Conservation (phyloP, 2,329 filamentous ascomycete species). For the Furcasterigmium furcatum region DNA sequence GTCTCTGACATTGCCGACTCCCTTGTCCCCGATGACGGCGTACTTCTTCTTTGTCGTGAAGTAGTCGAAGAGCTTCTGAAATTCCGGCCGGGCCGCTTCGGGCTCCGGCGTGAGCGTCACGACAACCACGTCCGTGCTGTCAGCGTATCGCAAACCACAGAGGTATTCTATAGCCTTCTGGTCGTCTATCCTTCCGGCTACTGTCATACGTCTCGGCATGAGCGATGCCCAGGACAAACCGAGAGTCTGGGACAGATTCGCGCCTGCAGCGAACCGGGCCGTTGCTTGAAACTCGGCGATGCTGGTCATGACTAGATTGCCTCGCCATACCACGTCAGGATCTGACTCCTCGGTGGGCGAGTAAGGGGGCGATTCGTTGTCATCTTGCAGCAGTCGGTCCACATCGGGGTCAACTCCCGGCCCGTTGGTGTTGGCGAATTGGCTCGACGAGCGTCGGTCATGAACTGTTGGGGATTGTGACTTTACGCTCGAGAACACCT, state of each 20-base stretch:
- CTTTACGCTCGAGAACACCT: conserved; percentile 79
- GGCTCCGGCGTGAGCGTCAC: conserved; percentile 67
- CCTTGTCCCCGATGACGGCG: conserved; percentile 79
- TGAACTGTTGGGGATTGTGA: conserved; percentile 55
- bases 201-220: conserved; percentile 65
- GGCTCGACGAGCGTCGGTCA: conserved; percentile 45
- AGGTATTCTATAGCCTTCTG: conserved; percentile 87
- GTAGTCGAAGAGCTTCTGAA: conserved; percentile 80
- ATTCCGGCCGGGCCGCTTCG: conserved; percentile 56
- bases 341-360: conserved; percentile 75
- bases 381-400: conserved; percentile 79
- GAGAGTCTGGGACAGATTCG: conserved; percentile 64
- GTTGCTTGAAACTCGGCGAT: conserved; percentile 72
- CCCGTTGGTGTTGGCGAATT: conserved; percentile 39
- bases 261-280: conserved; percentile 83
- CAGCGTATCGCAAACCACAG: conserved; percentile 78
- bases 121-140: conserved; percentile 79
- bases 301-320: conserved; percentile 71
- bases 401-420: conserved; percentile 82
- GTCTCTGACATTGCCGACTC: conserved; percentile 74
- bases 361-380: conserved; percentile 77
- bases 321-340: conserved; percentile 74
- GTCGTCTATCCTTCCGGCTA: conserved; percentile 78
- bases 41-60: conserved; percentile 80
- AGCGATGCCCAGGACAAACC: conserved; percentile 65